Evolutionary conservation across 345 rosid species (phyloP).

Genomic region (Salix brachista): DNA sequence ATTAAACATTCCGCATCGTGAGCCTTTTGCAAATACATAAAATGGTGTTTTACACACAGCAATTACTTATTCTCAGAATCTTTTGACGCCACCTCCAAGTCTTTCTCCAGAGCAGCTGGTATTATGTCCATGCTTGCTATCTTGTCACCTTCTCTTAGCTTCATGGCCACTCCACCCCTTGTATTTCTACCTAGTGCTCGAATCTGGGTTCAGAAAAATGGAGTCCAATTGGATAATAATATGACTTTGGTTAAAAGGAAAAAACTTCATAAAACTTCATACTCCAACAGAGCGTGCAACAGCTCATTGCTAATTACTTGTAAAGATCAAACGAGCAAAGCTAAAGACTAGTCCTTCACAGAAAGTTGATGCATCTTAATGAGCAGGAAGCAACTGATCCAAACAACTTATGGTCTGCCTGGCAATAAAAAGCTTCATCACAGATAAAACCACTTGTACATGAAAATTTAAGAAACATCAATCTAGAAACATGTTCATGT

Average conservation of each 20-base stretch:
- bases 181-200: conserved; percentile 83
- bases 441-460: background rate
- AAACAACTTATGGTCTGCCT: background rate
- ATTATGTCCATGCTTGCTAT: conserved; percentile 93
- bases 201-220: conserved; percentile 41
- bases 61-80: conserved; percentile 47
- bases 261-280: too few species aligned
- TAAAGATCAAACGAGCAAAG: background rate
- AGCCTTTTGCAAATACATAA: background rate
- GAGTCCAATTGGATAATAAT: background rate
- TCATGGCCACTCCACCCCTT: conserved; percentile 86
- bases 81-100: conserved; percentile 41
- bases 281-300: background rate
- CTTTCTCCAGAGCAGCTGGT: conserved; percentile 53
- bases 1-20: too few species aligned
- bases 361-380: background rate
- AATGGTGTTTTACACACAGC: background rate
- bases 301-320: background rate
- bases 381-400: background rate
- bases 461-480: too few species aligned
- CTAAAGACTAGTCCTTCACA: background rate
- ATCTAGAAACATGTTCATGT: too few species aligned
- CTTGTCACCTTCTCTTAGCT: conserved; percentile 66
- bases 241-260: background rate
- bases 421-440: background rate